Base-by-base conservation (phyloP, 306 rosid genomes). In the Glycyrrhiza uralensis region DNA sequence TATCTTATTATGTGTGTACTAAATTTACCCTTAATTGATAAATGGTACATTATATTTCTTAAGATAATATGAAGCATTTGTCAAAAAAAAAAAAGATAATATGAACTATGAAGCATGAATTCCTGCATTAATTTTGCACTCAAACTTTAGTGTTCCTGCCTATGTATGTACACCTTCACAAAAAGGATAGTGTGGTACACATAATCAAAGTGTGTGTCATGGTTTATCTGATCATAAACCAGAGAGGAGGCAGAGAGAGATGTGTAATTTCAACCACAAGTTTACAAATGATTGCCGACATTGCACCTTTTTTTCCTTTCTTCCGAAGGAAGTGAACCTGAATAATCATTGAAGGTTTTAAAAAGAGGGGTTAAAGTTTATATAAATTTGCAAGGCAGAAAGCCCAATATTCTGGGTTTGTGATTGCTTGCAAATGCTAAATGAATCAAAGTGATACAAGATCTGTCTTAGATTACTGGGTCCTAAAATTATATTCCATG, bases 331-430 rank as follows among this genome's bases (percentile, higher is more conserved):
- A 77, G 85, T 79, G 83, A 81, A 52, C 77, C 83, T 46, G 71
- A 74, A 77, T 81, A 74, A 77, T 81, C 71, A 83, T 79, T 76
- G 83, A 75, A 57, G 50, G 56, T 75, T 26, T 32, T 14, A 75
- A 65, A 75, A 83, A 42, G 64, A 66, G 46, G 58, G 23, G 19
- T 29, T 60, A 77, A 82, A 52, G 81, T 67, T 58, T 32, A 26
- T n/a, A 39, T 29, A 63, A 75, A 71, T 79, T 54, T 41, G 57
- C 78, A 66, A 79, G 76, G 62, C 58, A 79, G 79, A 83, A 83
- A 86, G 84, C 88, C 79, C 82, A 83, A 83, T 83, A 80, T 80
- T 80, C 84, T 83, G 82, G 87, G 82, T 76, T 83, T 80, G 78
- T 80, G 82, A 64, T 80, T 83, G 84, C 76, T 71, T 79, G 47